phyloP scores from a whole-genome alignment of 2,329 filamentous ascomycete genomes.

The Claviceps paspali region DNA sequence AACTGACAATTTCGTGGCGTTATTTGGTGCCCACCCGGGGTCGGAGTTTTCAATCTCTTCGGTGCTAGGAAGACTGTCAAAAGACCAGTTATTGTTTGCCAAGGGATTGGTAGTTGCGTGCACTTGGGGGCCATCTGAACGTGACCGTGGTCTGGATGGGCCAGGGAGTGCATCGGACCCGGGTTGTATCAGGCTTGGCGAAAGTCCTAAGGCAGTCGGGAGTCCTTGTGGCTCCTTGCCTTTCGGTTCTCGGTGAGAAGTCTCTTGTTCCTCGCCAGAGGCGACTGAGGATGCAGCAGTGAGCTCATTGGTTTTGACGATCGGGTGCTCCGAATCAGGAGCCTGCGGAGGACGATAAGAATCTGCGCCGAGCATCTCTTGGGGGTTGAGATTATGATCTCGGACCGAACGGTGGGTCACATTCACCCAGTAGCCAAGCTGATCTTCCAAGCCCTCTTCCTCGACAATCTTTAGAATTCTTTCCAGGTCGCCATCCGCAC shows the following conservation, averaged over 20 bases:
- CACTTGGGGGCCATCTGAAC: constrained; percentile 39
- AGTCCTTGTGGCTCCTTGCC: constrained; percentile 13
- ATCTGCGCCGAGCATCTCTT: neutral
- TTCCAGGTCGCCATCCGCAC: constrained; percentile 42
- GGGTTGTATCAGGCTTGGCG: constrained; percentile 5
- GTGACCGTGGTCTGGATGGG: constrained; percentile 31
- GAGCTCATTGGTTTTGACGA: neutral
- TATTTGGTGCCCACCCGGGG: neutral
- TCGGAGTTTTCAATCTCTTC: constrained; percentile 7
- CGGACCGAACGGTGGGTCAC: constrained; percentile 26
- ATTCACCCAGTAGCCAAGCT: constrained; percentile 43
- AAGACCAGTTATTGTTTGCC: constrained; percentile 47
- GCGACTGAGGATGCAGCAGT: neutral
- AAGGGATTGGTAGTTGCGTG: constrained; percentile 32
- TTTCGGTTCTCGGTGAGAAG: constrained; percentile 7
- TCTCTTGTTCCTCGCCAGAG: neutral
- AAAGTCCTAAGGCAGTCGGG: constrained; percentile 4
- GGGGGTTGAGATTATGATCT: constrained; percentile 8
- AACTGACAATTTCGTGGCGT: neutral
- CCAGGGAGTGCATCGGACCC: constrained; percentile 7
- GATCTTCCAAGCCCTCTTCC: constrained; percentile 42
- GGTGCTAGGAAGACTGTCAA: constrained; percentile 24
- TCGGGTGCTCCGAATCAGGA: neutral
- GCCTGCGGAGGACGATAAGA: neutral
- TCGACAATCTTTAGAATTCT: constrained; percentile 46